phyloP scores from a whole-genome alignment of 257 asterid species.

The Lycium barbarum region DNA sequence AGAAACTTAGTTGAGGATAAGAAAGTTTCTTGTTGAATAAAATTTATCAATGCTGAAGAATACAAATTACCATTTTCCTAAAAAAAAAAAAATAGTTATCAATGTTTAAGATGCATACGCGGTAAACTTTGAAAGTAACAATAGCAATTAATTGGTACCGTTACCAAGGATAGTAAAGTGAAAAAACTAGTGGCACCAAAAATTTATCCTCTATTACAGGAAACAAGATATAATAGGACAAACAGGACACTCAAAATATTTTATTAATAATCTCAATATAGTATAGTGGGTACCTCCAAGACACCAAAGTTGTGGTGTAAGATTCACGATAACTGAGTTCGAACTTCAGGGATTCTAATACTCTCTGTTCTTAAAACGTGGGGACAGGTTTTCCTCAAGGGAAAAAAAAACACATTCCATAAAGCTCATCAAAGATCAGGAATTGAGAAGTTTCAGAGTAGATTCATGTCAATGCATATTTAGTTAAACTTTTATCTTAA shows the following conservation, averaged over 20 bases:
- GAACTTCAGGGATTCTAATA: neutral
- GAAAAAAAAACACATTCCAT: neutral
- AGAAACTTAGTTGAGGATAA: neutral
- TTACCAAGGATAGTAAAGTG: neutral
- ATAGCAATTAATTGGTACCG: neutral
- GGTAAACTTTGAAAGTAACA: neutral
- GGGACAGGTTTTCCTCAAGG: constrained; percentile 9
- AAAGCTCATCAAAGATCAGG: neutral
- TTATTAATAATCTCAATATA: constrained; percentile 6
- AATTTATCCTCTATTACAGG: neutral
- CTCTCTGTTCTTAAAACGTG: neutral
- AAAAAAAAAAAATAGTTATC: neutral
- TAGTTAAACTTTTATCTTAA: neutral
- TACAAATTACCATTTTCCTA: no score
- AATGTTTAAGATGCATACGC: neutral
- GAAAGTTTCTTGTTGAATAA: neutral
- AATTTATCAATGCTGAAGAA: neutral
- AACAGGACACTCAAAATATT: neutral
- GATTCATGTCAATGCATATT: neutral
- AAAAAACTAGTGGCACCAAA: neutral
- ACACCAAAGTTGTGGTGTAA: constrained; percentile 18
- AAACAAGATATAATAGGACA: neutral
- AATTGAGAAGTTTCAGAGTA: neutral
- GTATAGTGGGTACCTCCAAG: neutral
- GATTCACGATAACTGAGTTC: constrained; percentile 3